phyloP scores from a whole-genome alignment of 2,329 filamentous ascomycete genomes.

The Samsoniella hepiali region DNA sequence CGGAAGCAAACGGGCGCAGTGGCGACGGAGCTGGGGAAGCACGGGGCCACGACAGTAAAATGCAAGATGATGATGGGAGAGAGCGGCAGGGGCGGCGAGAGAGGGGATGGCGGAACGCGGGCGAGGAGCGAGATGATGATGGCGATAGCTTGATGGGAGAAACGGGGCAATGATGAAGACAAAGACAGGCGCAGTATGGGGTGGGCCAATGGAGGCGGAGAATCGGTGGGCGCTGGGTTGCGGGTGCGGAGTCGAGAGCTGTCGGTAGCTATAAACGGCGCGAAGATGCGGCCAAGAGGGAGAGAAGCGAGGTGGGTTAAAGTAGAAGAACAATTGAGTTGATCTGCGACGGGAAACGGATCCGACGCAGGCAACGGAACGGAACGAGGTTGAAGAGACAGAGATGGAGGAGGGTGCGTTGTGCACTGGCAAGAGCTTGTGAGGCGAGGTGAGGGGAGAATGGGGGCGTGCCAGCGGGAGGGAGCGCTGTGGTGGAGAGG shows the following conservation, averaged over 20 bases:
- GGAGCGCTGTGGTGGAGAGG: neutral
- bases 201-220: slow-evolving; percentile 17
- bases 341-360: neutral
- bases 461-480: neutral
- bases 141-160: neutral
- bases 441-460: neutral
- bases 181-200: slow-evolving; percentile 2
- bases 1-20: slow-evolving; percentile 8
- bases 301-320: neutral
- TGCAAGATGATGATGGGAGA: neutral
- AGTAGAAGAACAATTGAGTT: neutral
- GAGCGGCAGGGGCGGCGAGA: neutral
- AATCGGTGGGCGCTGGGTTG: slow-evolving; percentile 11
- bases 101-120: neutral
- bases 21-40: slow-evolving; percentile 14
- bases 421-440: neutral
- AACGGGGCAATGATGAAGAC: slow-evolving; percentile 14
- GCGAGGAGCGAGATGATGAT: neutral
- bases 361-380: neutral
- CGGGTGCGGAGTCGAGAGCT: slow-evolving; percentile 12
- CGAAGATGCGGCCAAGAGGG: neutral
- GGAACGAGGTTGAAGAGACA: neutral
- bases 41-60: slow-evolving; percentile 1
- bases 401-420: neutral
- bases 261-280: neutral